Base-by-base conservation (phyloP, 805 yeast genomes). In the Pichia sporocuriosa region DNA sequence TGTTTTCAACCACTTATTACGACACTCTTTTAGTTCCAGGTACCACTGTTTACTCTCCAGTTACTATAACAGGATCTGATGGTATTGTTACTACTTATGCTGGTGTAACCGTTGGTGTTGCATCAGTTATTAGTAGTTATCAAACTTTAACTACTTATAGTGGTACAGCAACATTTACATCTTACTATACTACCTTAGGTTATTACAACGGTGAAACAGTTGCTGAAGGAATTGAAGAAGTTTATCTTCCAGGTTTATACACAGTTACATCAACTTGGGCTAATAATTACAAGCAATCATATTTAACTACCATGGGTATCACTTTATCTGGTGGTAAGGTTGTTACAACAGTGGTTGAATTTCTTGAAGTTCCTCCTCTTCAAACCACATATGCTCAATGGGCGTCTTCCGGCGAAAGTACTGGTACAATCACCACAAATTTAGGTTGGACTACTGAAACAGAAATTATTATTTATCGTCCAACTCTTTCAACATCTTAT, bases 1-100 rank as follows among this genome's bases (percentile, higher is more conserved):
- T 21, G 16, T 35, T 23, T 15, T 32, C 45, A 23, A 26, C 41
- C 3, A 37, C 44, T 13, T 35, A 11, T 26, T 43, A 40, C 23
- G 20, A 28, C 12, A 29, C 36, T 17, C 17, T 16, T 9, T n/a
- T 39, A 7, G 22, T 31, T 9, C 37, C 42, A 6, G 41, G 45
- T 11, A 20, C 41, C 8, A 40, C 47, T 9, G 21, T 36, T 37
- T 23, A 23, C 22, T 20, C n/a, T 4, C 32, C 37, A 9, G 13
- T 6, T 13, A 21, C 32, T 6, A 32, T 29, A 6, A 33, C 40
- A 6, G 27, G 19, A 12, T 12, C 31, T 17, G 35, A 33, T 13
- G 20, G 33, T n/a, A 17, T 24, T 20, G 6, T 16, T 8, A 37
- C 16, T 3, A 37, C 32, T 4, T 12, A 3, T 5, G n/a, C 22